phyloP scores from a whole-genome alignment of 176 grass and related monocot species.

The Juncus effusus region DNA sequence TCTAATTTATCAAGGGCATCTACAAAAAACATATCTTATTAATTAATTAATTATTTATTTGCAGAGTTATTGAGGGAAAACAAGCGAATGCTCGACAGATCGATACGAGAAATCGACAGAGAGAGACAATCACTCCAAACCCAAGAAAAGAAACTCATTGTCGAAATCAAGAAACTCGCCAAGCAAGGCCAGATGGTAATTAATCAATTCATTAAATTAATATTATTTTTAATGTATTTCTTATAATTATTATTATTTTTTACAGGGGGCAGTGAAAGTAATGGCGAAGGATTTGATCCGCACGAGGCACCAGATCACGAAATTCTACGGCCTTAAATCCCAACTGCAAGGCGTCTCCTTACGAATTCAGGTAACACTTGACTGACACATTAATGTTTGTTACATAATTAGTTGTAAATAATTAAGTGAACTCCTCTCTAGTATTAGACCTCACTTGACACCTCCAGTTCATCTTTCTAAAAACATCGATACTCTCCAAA shows the following conservation, averaged over 20 bases:
- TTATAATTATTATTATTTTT: constrained; percentile 16
- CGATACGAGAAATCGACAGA: constrained; percentile 74
- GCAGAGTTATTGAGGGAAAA: constrained; percentile 84
- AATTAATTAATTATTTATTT: not conserved
- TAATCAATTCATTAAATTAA: not conserved
- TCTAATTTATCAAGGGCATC: not conserved
- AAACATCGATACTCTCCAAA: too few relatives aligned
- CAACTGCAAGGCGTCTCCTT: constrained; percentile 90
- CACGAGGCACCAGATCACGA: constrained; percentile 83
- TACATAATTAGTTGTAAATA: too few relatives aligned
- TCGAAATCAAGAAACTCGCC: constrained; percentile 68
- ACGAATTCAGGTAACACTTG: constrained; percentile 60
- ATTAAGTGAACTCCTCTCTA: too few relatives aligned
- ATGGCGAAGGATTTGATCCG: constrained; percentile 94
- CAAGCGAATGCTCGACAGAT: constrained; percentile 67
- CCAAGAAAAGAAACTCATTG: constrained; percentile 73
- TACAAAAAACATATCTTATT: not conserved
- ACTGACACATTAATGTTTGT: too few relatives aligned
- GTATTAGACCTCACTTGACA: too few relatives aligned
- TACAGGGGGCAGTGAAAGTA: constrained; percentile 77
- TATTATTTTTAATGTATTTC: not conserved
- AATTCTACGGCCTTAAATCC: constrained; percentile 86
- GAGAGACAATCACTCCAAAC: constrained; percentile 65
- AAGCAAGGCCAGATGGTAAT: constrained; percentile 85
- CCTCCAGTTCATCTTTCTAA: too few relatives aligned